Conservation (phyloP, 1,284 basidiomycete genomes). For the Naganishia cerealis region DNA sequence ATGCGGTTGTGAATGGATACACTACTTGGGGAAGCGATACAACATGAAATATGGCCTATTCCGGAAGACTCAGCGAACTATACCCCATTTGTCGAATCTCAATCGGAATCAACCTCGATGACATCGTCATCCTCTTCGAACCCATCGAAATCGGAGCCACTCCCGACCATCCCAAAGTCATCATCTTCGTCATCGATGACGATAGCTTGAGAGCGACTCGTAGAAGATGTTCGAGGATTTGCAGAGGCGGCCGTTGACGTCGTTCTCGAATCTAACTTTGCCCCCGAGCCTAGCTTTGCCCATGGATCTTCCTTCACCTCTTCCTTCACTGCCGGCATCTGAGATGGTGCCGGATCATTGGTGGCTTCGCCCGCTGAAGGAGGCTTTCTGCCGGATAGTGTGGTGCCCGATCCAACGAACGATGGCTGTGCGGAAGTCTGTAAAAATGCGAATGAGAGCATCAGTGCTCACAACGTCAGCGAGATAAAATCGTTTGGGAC, state of each 20-base stretch:
- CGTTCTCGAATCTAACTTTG: constrained; percentile 40
- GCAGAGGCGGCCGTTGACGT: constrained; percentile 25
- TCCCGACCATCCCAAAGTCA: constrained; percentile 41
- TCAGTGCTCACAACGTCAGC: not conserved
- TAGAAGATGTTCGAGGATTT: constrained; percentile 8
- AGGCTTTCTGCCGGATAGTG: constrained; percentile 39
- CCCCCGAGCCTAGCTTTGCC: constrained; percentile 50
- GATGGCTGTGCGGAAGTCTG: constrained; percentile 35
- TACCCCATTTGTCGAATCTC: not conserved
- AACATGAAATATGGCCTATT: constrained; percentile 2
- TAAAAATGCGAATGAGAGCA: not conserved
- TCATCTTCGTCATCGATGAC: constrained; percentile 51
- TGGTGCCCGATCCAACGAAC: constrained; percentile 49
- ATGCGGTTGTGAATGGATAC: constrained; percentile 4
- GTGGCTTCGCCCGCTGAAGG: constrained; percentile 21
- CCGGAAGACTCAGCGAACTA: not conserved
- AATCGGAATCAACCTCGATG: constrained; percentile 53
- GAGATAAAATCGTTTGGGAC: not conserved
- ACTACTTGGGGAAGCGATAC: not conserved
- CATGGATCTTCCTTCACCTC: constrained; percentile 48
- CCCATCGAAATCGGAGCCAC: constrained; percentile 33
- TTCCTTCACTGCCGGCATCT: constrained; percentile 32
- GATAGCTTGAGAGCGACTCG: constrained; percentile 45
- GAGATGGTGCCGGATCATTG: constrained; percentile 6
- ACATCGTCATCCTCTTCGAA: constrained; percentile 44